Conservation (phyloP, 352 stramenopile genomes). For the Globisporangium camurandrum region DNA sequence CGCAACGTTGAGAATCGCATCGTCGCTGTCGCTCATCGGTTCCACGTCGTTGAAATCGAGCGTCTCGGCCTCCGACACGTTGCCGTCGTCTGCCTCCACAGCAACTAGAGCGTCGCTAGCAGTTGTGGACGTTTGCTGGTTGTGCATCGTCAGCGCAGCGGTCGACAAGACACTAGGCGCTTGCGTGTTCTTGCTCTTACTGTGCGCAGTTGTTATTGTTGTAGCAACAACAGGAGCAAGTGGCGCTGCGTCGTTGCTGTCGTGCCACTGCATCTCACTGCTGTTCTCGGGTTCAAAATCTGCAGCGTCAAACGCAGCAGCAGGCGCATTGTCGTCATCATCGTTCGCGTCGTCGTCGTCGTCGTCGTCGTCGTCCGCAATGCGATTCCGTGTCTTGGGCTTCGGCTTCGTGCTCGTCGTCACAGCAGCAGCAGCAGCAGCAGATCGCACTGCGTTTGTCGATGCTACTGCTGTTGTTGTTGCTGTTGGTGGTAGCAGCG, state of each 20-base stretch:
- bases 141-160: slow-evolving; percentile 2
- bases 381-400: background rate
- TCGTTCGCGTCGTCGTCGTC: background rate
- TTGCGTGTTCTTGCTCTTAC: background rate
- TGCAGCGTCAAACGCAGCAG: background rate
- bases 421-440: background rate
- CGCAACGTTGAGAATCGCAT: no score
- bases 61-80: slow-evolving; percentile 10
- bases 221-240: no score
- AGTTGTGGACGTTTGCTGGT: background rate
- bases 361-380: background rate
- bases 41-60: slow-evolving; percentile 8
- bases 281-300: background rate
- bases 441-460: background rate
- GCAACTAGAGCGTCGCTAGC: background rate
- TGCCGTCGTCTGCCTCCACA: background rate
- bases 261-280: background rate
- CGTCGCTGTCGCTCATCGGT: background rate
- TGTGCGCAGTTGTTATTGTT: background rate
- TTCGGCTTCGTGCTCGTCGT: background rate
- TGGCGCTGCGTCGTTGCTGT: background rate
- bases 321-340: background rate
- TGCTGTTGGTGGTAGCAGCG: background rate
- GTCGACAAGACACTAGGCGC: background rate
- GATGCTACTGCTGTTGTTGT: background rate